These are phyloP conservation scores for Pseudogymnoascus sp. DNA, from an alignment of 2,329 filamentous ascomycete genomes.

Conservation along the genomic window DNA sequence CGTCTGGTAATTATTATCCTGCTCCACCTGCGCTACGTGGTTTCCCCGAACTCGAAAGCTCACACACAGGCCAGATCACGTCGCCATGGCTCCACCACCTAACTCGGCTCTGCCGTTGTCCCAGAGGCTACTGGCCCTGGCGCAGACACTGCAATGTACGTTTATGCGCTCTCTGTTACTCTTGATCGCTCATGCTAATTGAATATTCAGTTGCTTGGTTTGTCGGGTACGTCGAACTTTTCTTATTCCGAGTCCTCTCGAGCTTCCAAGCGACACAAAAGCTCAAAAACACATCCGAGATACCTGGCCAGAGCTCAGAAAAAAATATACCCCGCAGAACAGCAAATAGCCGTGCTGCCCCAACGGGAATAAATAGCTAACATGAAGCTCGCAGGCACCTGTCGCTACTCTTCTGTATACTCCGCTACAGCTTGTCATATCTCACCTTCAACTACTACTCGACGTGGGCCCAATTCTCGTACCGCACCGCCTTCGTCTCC, in stretches of 20 bases:
- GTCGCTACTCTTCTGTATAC: slow-evolving; percentile 72
- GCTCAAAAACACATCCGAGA: background rate
- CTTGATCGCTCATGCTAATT: slow-evolving; percentile 23
- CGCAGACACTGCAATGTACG: slow-evolving; percentile 87
- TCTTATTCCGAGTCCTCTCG: slow-evolving; percentile 12
- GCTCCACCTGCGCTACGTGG: background rate
- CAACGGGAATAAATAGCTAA: slow-evolving; percentile 23
- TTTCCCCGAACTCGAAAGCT: background rate
- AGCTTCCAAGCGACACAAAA: slow-evolving; percentile 2
- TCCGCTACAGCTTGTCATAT: slow-evolving; percentile 81
- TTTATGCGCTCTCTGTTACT: slow-evolving; percentile 32
- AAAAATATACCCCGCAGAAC: slow-evolving; percentile 13
- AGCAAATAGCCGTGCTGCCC: slow-evolving; percentile 10
- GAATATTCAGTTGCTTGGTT: slow-evolving; percentile 65
- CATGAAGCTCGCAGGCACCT: slow-evolving; percentile 59
- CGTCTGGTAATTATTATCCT: background rate
- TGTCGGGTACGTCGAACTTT: slow-evolving; percentile 57
- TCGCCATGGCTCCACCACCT: slow-evolving; percentile 31
- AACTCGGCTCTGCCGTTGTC: slow-evolving; percentile 29
- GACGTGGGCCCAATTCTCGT: slow-evolving; percentile 71
- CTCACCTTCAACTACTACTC: slow-evolving; percentile 82
- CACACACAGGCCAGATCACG: slow-evolving; percentile 9
- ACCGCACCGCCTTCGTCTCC: slow-evolving; percentile 83
- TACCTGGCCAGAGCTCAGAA: slow-evolving; percentile 5
- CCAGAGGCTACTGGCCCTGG: slow-evolving; percentile 65